A percentile compares a stretch with the other conserved stretches of the same genome.
phyloP scores from a whole-genome alignment of 306 rosid species.

The Geum urbanum region DNA sequence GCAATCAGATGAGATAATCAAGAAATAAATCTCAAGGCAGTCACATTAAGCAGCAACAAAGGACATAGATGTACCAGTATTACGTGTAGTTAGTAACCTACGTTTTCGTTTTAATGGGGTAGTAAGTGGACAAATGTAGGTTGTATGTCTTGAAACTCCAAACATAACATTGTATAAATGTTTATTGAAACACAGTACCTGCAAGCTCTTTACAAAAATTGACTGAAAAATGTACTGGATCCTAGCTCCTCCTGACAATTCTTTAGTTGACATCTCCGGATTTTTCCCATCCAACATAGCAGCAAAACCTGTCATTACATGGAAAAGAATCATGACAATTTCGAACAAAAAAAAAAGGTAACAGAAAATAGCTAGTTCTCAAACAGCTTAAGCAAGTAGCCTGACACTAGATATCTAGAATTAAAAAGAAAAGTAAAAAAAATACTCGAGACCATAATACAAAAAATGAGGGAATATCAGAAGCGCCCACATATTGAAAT shows the following conservation, averaged over 20 bases:
- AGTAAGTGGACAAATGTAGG: no score
- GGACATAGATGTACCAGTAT: not conserved
- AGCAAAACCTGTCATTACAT: conserved; percentile 30
- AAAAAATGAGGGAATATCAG: not conserved
- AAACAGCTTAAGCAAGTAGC: not conserved
- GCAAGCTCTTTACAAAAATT: conserved; percentile 44
- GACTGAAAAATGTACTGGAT: conserved; percentile 45
- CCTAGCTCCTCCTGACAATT: conserved; percentile 45
- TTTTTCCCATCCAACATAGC: conserved; percentile 40
- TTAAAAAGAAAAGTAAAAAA: not conserved
- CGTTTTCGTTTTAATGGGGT: no score
- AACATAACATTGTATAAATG: no score
- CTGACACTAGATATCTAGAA: not conserved
- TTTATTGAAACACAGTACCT: conserved; percentile 25
- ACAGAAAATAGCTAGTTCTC: conserved; percentile 3
- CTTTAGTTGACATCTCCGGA: conserved; percentile 32
- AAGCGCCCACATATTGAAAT: not conserved
- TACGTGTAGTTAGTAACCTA: no score
- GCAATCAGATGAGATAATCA: conserved; percentile 3
- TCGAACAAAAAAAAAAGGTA: not conserved
- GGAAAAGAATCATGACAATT: not conserved
- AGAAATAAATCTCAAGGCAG: not conserved
- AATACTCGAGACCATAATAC: not conserved
- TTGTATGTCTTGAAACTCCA: no score
- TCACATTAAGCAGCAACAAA: not conserved